phyloP scores from a whole-genome alignment of 345 rosid genomes.

The Syzygium jambos region DNA sequence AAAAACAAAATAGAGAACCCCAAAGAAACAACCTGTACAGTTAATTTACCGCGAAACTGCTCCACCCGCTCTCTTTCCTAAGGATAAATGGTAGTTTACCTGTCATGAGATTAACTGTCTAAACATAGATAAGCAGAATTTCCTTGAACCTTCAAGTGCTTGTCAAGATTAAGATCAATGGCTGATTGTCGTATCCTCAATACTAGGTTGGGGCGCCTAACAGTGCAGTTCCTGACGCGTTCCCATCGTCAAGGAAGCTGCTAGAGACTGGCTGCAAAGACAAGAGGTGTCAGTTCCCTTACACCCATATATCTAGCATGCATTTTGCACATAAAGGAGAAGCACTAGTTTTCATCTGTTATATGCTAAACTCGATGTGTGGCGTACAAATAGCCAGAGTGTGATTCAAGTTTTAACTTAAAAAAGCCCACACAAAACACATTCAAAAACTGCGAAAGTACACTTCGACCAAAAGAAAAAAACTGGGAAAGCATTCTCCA shows the following conservation, averaged over 20 bases:
- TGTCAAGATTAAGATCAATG: not conserved
- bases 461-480: no score
- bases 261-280: slow-evolving; percentile 50
- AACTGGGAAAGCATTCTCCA: not conserved
- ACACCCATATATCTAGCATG: not conserved
- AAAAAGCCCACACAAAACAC: not conserved
- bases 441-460: not conserved
- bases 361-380: not conserved
- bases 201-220: slow-evolving; percentile 33
- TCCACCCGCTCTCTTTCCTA: not conserved
- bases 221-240: slow-evolving; percentile 40
- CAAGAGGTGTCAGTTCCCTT: slow-evolving; percentile 1
- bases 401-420: not conserved
- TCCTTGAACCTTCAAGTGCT: not conserved
- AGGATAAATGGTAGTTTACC: not conserved
- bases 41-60: not conserved
- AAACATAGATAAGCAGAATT: not conserved
- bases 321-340: not conserved
- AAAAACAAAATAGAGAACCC: not conserved
- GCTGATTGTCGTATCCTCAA: not conserved
- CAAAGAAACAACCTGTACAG: not conserved
- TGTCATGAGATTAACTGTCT: not conserved
- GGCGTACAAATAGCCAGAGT: not conserved
- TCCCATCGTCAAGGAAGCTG: slow-evolving; percentile 56
- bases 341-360: not conserved